Percentiles rank a stretch among this genome's conserved stretches.
Conservation (phyloP, 2,329 filamentous ascomycete genomes). For the Pseudomassariella vexata region DNA sequence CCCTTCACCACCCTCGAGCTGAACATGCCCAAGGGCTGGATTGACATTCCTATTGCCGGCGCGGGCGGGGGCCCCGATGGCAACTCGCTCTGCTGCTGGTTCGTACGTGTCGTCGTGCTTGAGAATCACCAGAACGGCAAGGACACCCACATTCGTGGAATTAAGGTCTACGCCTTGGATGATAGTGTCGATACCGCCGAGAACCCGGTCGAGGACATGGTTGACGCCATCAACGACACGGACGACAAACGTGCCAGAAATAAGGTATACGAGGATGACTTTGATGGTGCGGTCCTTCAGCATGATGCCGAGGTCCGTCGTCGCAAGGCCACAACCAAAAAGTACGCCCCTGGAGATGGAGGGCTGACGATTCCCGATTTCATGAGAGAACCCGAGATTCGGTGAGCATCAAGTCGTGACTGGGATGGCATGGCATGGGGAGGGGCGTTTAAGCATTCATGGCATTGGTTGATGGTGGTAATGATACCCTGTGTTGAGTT, state of each 20-base stretch:
- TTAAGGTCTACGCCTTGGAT: constrained; percentile 73
- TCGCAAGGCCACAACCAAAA: constrained; percentile 19
- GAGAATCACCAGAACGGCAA: constrained; percentile 99
- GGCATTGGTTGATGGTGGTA: too few species aligned
- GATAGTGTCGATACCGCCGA: constrained; percentile 33
- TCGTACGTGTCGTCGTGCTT: constrained; percentile 83
- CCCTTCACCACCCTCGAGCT: constrained; percentile 80
- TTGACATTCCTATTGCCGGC: constrained; percentile 64
- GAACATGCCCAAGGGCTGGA: constrained; percentile 79
- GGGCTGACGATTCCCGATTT: constrained; percentile 30
- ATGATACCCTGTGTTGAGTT: constrained; percentile 1
- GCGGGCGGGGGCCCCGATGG: constrained; percentile 56
- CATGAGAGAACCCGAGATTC: constrained; percentile 36
- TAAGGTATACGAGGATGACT: constrained; percentile 24
- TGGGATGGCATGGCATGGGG: too few species aligned
- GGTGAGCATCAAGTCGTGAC: constrained; percentile 20
- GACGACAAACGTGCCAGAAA: constrained; percentile 18
- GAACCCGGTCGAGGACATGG: constrained; percentile 27
- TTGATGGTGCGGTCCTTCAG: constrained; percentile 21
- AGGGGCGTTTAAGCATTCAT: too few species aligned
- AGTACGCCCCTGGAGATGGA: constrained; percentile 25
- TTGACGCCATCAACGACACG: constrained; percentile 24
- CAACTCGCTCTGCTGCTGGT: constrained; percentile 77
- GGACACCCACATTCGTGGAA: constrained; percentile 90
- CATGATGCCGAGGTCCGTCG: constrained; percentile 24